These are phyloP conservation scores for Clavariopsis aquatica DNA, from an alignment of 495 filamentous ascomycete genomes.

Conservation along the genomic window DNA sequence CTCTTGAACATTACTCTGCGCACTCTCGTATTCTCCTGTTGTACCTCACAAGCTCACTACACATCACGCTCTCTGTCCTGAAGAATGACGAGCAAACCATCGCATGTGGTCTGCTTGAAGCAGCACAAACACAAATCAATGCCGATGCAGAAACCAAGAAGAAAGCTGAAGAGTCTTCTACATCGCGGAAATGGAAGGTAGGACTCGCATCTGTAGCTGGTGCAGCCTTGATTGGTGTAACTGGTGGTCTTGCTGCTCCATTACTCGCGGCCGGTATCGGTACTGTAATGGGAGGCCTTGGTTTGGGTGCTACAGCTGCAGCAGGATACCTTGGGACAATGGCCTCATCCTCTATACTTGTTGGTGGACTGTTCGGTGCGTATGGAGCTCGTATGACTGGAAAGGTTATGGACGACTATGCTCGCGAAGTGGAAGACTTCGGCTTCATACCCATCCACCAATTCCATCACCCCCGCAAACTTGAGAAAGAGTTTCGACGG, in stretches of 20 bases:
- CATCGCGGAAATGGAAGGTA: constrained; percentile 73
- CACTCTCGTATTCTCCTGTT: constrained; percentile 47
- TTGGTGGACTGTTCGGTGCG: constrained; percentile 84
- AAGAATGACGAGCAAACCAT: constrained; percentile 50
- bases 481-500: constrained; percentile 58
- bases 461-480: constrained; percentile 44
- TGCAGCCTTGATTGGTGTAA: constrained; percentile 77
- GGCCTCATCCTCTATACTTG: constrained; percentile 71
- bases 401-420: constrained; percentile 84
- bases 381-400: constrained; percentile 84
- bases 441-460: constrained; percentile 74
- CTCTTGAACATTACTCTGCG: constrained; percentile 46
- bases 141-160: constrained; percentile 67
- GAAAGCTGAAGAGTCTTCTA: constrained; percentile 66
- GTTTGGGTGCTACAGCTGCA: constrained; percentile 75
- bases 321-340: constrained; percentile 78
- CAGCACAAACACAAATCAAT: constrained; percentile 62
- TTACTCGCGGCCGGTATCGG: constrained; percentile 81
- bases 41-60: constrained; percentile 41
- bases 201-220: constrained; percentile 78
- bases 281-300: constrained; percentile 75
- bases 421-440: constrained; percentile 85
- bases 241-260: constrained; percentile 77
- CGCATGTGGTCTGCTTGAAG: constrained; percentile 70
- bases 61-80: constrained; percentile 39